Evolutionary conservation across 495 filamentous ascomycete genomes (phyloP).

Genomic region (Penicillium atrosanguineum): DNA sequence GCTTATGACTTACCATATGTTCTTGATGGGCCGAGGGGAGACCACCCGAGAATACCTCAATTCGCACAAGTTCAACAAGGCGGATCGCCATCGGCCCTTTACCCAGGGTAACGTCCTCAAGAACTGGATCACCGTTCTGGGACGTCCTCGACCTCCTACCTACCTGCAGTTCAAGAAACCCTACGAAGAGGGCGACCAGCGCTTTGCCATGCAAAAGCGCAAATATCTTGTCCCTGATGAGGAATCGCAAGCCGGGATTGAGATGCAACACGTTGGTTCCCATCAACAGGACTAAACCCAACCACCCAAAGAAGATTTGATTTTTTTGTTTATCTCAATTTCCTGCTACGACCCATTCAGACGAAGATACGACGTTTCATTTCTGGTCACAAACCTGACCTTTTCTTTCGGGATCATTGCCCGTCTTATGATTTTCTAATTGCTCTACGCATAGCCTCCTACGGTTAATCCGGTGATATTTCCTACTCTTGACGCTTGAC

Average conservation of each 20-base stretch:
- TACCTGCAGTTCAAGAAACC: constrained; percentile 82
- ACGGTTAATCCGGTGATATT: constrained; percentile 2
- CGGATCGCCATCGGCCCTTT: constrained; percentile 88
- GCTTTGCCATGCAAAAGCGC: constrained; percentile 64
- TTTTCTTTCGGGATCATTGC: constrained; percentile 7
- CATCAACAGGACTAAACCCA: constrained; percentile 14
- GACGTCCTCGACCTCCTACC: constrained; percentile 80
- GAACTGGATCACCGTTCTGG: constrained; percentile 81
- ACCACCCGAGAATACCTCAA: constrained; percentile 96
- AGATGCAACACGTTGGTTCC: constrained; percentile 55
- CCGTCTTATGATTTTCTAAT: constrained; percentile 20
- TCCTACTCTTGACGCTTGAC: constrained; percentile 4
- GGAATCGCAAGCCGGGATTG: constrained; percentile 55
- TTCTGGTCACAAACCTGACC: constrained; percentile 5
- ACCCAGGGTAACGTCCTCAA: constrained; percentile 71
- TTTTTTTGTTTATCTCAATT: constrained; percentile 6
- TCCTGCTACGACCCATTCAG: constrained; percentile 20
- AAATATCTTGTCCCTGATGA: constrained; percentile 51
- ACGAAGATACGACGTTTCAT: constrained; percentile 19
- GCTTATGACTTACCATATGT: constrained; percentile 83
- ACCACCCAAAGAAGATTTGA: not conserved
- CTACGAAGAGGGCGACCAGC: constrained; percentile 80
- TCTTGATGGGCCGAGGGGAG: constrained; percentile 84
- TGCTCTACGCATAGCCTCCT: constrained; percentile 10
- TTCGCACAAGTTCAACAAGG: constrained; percentile 88